Evolutionary conservation across 192 early-diverging fungal genomes (phyloP).

Genomic region (Diversispora eburnea): DNA sequence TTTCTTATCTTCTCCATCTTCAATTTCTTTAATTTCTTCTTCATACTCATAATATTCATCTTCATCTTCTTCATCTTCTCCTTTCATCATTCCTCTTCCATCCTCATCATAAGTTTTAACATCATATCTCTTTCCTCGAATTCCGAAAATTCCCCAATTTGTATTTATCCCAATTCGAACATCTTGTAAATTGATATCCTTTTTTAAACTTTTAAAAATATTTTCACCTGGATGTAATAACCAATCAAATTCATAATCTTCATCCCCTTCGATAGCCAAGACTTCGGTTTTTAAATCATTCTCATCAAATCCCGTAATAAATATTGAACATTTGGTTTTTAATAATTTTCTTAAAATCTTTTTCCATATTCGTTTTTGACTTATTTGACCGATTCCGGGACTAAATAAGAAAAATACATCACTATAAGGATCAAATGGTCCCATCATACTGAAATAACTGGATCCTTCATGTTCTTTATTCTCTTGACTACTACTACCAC

Average conservation of each 20-base stretch:
- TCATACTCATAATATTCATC: background rate
- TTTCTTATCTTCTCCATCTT: too few relatives aligned
- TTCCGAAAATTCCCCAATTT: constrained; percentile 78
- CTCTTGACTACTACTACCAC: too few relatives aligned
- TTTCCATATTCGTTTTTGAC: constrained; percentile 60
- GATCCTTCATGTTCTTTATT: too few relatives aligned
- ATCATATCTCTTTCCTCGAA: constrained; percentile 79
- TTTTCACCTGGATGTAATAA: constrained; percentile 66
- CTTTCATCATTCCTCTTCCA: background rate
- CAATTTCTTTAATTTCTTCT: too few relatives aligned
- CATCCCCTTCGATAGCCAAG: constrained; percentile 51
- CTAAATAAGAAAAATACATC: constrained; percentile 78
- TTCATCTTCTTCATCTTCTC: background rate
- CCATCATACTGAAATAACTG: constrained; percentile 5
- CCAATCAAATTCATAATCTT: constrained; percentile 64
- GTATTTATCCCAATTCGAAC: constrained; percentile 66
- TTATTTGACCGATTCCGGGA: constrained; percentile 65
- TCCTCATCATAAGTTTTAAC: constrained; percentile 42
- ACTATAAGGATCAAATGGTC: constrained; percentile 73
- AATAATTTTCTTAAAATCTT: constrained; percentile 62
- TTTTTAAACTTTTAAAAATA: constrained; percentile 65
- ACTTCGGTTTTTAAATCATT: constrained; percentile 63
- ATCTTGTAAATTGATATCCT: constrained; percentile 68
- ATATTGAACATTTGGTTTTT: constrained; percentile 75
- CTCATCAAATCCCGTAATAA: constrained; percentile 74